Conservation (phyloP, 1,284 basidiomycete genomes). For the Cystobasidium slooffiae region DNA sequence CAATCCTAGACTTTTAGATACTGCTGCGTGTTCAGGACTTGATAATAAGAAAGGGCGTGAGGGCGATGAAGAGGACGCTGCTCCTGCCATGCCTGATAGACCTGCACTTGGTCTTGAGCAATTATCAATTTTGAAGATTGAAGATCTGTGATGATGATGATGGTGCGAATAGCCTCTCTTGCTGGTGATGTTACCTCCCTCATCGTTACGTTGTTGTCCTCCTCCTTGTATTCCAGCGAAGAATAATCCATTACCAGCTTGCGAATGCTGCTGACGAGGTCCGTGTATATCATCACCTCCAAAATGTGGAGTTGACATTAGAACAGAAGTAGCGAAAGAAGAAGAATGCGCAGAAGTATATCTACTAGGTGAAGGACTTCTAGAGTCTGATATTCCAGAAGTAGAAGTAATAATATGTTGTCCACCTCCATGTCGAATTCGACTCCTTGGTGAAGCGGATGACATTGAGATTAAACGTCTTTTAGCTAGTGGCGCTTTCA, state of each 20-base stretch:
- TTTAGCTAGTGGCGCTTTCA: constrained; percentile 11
- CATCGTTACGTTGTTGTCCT: neutral
- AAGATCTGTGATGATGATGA: constrained; percentile 2
- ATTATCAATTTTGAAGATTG: constrained; percentile 42
- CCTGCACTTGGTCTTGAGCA: constrained; percentile 31
- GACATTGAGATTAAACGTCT: constrained; percentile 16
- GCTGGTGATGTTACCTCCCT: neutral
- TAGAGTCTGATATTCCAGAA: neutral
- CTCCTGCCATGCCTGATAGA: constrained; percentile 10
- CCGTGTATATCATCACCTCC: no score
- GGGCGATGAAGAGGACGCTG: constrained; percentile 11
- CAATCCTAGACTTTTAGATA: constrained; percentile 29
- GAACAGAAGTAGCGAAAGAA: constrained; percentile 28
- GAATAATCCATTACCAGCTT: neutral
- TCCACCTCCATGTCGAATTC: neutral
- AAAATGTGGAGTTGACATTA: constrained; percentile 29
- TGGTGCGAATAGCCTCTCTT: neutral
- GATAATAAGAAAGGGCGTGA: constrained; percentile 27
- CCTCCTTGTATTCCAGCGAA: neutral
- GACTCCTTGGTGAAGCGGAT: neutral
- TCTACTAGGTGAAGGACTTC: constrained; percentile 22
- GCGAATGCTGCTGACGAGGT: neutral
- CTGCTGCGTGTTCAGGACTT: constrained; percentile 38
- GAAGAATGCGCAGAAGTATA: constrained; percentile 5
- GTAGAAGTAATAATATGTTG: neutral